Percentiles rank a stretch among this genome's conserved stretches.
Conservation (phyloP, 345 rosid genomes). For the Acer campestre region DNA sequence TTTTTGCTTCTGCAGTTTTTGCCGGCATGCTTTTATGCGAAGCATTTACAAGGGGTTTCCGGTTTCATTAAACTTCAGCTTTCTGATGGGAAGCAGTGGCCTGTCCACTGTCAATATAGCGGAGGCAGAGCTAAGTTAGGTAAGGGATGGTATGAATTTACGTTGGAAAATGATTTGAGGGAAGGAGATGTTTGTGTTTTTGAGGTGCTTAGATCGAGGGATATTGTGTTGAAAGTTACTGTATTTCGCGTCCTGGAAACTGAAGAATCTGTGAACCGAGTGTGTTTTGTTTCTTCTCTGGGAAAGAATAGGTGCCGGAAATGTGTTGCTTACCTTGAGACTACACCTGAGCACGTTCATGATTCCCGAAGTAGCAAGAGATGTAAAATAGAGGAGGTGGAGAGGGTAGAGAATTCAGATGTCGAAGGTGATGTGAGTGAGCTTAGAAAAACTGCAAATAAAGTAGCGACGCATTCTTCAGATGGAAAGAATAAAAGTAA, state of each 20-base stretch:
- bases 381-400: conserved; percentile 15
- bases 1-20: conserved; percentile 48
- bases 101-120: conserved; percentile 75
- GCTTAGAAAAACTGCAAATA: neutral
- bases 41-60: conserved; percentile 72
- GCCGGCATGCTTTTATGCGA: conserved; percentile 81
- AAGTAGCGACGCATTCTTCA: neutral
- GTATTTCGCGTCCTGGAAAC: conserved; percentile 51
- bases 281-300: neutral
- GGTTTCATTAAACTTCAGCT: conserved; percentile 81
- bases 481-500: neutral
- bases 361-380: conserved; percentile 4
- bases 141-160: conserved; percentile 85
- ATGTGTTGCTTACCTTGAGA: neutral
- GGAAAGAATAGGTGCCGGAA: neutral
- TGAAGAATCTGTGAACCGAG: no score
- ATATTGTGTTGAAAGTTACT: conserved; percentile 74
- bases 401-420: neutral
- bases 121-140: conserved; percentile 78
- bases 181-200: conserved; percentile 90
- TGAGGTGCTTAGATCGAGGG: conserved; percentile 70
- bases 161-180: conserved; percentile 69
- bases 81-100: conserved; percentile 76
- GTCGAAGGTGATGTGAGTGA: neutral
- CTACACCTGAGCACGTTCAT: no score